Evolutionary conservation across 805 yeast species (phyloP).

Genomic region (Zygosaccharomyces rouxii): DNA sequence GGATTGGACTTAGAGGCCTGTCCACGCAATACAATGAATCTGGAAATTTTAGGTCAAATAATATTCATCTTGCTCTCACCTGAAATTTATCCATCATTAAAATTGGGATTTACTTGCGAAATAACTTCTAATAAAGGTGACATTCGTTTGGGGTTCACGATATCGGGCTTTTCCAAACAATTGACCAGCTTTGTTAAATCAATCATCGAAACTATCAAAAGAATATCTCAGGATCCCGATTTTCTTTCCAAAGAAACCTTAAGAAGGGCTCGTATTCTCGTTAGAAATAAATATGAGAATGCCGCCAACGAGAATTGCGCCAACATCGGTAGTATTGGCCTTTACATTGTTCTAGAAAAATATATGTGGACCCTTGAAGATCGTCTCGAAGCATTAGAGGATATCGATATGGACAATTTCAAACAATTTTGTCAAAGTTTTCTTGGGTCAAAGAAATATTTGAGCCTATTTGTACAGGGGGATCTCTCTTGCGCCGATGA

Average conservation of each 20-base stretch:
- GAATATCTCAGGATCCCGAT: conserved; percentile 15
- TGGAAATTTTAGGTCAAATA: conserved; percentile 52
- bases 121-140: conserved; percentile 50
- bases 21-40: conserved; percentile 41
- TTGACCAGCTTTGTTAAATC: conserved; percentile 34
- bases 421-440: conserved; percentile 31
- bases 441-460: conserved; percentile 29
- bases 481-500: conserved; percentile 34
- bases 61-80: conserved; percentile 40
- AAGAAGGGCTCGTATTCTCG: conserved; percentile 44
- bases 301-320: conserved; percentile 44
- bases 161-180: conserved; percentile 49
- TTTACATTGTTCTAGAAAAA: conserved; percentile 52
- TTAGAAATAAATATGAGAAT: conserved; percentile 45
- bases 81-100: conserved; percentile 49
- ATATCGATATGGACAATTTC: conserved; percentile 39
- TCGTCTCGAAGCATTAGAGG: conserved; percentile 53
- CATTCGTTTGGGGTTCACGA: conserved; percentile 47
- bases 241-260: conserved; percentile 36
- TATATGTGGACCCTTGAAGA: conserved; percentile 51
- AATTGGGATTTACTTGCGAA: conserved; percentile 55
- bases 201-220: conserved; percentile 35
- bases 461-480: conserved; percentile 51
- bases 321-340: conserved; percentile 46
- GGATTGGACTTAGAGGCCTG: conserved; percentile 31